These are phyloP conservation scores for Penicillium coprophilum DNA, from an alignment of 495 filamentous ascomycete species.

Conservation along the genomic window DNA sequence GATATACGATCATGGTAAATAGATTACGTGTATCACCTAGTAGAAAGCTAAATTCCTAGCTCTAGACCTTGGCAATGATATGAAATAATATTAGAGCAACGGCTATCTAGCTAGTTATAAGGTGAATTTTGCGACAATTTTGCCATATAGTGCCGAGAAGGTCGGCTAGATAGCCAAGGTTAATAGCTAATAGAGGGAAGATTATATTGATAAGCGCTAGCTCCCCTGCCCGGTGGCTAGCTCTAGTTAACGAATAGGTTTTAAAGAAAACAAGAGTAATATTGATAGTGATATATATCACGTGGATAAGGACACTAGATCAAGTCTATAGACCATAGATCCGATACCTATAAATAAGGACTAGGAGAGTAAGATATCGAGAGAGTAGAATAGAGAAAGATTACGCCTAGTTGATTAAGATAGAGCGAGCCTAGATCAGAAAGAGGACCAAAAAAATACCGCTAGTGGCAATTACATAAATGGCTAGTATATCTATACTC, in stretches of 20 bases:
- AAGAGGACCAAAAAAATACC: constrained; percentile 20
- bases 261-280: constrained; percentile 22
- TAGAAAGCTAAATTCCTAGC: constrained; percentile 13
- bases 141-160: constrained; percentile 24
- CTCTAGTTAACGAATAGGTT: constrained; percentile 8
- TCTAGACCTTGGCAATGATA: constrained; percentile 12
- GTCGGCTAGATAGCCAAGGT: constrained; percentile 30
- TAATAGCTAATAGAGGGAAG: constrained; percentile 22
- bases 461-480: constrained; percentile 17
- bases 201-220: constrained; percentile 24
- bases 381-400: constrained; percentile 17
- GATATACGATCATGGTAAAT: constrained; percentile 20
- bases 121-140: constrained; percentile 24
- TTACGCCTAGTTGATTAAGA: constrained; percentile 13
- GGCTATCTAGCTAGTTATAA: too few relatives aligned
- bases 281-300: constrained; percentile 21
- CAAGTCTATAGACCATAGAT: constrained; percentile 25
- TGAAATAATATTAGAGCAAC: constrained; percentile 24
- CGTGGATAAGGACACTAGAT: constrained; percentile 16
- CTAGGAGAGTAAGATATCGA: constrained; percentile 19
- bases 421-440: constrained; percentile 11
- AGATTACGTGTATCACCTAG: constrained; percentile 15
- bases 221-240: constrained; percentile 22
- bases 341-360: constrained; percentile 18
- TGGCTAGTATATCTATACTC: too few relatives aligned